These are phyloP conservation scores for Saxophila tyrrhenica DNA, from an alignment of 495 filamentous ascomycete genomes.

Conservation along the genomic window DNA sequence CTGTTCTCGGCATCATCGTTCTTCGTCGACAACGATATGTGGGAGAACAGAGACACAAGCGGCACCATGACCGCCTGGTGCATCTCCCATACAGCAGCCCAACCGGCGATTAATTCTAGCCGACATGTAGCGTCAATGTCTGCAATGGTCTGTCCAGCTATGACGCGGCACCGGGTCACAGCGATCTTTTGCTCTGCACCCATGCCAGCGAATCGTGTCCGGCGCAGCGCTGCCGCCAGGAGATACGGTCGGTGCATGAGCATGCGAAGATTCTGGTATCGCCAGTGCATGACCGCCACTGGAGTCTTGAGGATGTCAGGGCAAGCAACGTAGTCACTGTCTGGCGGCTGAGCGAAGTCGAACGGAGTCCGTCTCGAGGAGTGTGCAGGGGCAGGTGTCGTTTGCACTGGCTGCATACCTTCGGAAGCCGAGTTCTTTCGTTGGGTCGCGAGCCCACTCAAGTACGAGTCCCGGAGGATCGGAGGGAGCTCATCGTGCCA, in stretches of 20 bases:
- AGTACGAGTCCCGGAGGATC: slow-evolving; percentile 36
- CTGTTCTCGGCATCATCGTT: background rate
- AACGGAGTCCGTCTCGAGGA: slow-evolving; percentile 5
- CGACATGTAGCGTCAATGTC: slow-evolving; percentile 58
- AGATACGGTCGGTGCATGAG: slow-evolving; percentile 67
- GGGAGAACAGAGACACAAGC: slow-evolving; percentile 48
- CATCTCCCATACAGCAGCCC: slow-evolving; percentile 75
- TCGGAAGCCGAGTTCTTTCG: background rate
- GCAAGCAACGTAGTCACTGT: slow-evolving; percentile 43
- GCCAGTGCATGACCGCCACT: slow-evolving; percentile 70
- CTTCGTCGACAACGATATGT: slow-evolving; percentile 5
- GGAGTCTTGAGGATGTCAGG: slow-evolving; percentile 58
- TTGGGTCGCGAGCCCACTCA: background rate
- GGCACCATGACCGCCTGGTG: slow-evolving; percentile 74
- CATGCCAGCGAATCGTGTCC: slow-evolving; percentile 45
- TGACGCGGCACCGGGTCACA: slow-evolving; percentile 55
- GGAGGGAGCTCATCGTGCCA: slow-evolving; percentile 66
- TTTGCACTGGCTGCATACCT: background rate
- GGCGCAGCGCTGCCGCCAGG: slow-evolving; percentile 57
- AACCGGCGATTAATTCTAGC: slow-evolving; percentile 64
- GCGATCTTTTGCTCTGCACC: slow-evolving; percentile 56
- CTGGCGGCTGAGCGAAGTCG: slow-evolving; percentile 13
- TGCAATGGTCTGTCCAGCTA: slow-evolving; percentile 58
- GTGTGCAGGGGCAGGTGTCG: slow-evolving; percentile 2
- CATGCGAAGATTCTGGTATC: slow-evolving; percentile 67